Evolutionary conservation across 2,329 filamentous ascomycete genomes (phyloP).

Genomic region (Colletotrichum sp.): DNA sequence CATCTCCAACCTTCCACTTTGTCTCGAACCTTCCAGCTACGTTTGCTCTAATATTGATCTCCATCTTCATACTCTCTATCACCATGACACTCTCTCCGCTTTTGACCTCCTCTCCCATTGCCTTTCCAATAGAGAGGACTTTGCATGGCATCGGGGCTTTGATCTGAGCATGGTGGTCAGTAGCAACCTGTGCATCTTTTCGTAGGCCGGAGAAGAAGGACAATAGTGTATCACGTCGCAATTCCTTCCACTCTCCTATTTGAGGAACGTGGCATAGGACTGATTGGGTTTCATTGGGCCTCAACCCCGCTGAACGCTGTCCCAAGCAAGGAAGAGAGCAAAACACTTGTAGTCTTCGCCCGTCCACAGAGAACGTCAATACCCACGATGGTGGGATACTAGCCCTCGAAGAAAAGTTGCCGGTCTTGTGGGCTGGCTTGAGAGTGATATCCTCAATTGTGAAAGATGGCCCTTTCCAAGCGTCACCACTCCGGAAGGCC

Average conservation of each 20-base stretch:
- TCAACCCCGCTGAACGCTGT: not conserved
- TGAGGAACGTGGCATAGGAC: not conserved
- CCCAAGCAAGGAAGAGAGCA: not conserved
- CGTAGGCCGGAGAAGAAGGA: not conserved
- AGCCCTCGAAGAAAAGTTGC: not conserved
- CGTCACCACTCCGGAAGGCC: not conserved
- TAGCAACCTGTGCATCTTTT: not conserved
- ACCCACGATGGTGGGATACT: not conserved
- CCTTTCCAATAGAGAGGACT: not conserved
- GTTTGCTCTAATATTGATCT: not conserved
- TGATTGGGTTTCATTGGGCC: not conserved
- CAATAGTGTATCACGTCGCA: not conserved
- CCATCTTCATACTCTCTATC: not conserved
- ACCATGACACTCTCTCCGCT: not conserved
- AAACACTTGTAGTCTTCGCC: not conserved
- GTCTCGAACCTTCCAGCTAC: not conserved
- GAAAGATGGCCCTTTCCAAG: not conserved
- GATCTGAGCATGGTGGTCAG: not conserved
- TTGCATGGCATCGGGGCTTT: not conserved
- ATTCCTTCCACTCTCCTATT: not conserved
- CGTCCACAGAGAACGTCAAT: not conserved
- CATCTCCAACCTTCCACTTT: not conserved
- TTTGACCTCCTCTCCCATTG: not conserved
- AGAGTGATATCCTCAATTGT: not conserved
- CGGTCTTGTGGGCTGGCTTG: not conserved